phyloP scores from a whole-genome alignment of 108 stramenopile species.

The Skeletonema tropicum region DNA sequence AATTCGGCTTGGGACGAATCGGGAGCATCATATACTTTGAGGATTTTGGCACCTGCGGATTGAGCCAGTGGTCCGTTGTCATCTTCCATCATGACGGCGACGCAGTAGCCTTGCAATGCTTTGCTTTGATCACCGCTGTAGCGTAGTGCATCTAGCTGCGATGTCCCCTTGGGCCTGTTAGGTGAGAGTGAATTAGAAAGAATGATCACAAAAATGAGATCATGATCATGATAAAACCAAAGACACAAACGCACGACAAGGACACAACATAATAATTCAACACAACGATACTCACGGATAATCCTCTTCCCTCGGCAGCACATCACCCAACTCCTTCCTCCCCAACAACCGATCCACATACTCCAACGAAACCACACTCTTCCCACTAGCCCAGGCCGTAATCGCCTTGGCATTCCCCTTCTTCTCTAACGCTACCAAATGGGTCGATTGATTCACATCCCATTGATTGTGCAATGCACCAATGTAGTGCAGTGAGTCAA shows the following conservation, averaged over 20 bases:
- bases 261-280: background rate
- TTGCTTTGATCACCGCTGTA: slow-evolving; percentile 12
- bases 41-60: slow-evolving; percentile 45
- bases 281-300: slow-evolving; percentile 12
- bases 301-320: slow-evolving; percentile 42
- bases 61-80: slow-evolving; percentile 41
- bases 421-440: slow-evolving; percentile 42
- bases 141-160: slow-evolving; percentile 19
- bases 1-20: slow-evolving; percentile 20
- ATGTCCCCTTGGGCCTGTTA: slow-evolving; percentile 17
- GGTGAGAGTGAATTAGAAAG: background rate
- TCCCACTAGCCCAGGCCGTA: slow-evolving; percentile 52
- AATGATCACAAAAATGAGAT: background rate
- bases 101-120: slow-evolving; percentile 37
- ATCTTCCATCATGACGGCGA: slow-evolving; percentile 45
- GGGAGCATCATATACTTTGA: slow-evolving; percentile 25
- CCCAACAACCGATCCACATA: slow-evolving; percentile 35
- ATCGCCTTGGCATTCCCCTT: slow-evolving; percentile 52
- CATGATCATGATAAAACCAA: background rate
- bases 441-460: slow-evolving; percentile 43
- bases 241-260: no score
- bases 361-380: slow-evolving; percentile 34
- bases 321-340: slow-evolving; percentile 20
- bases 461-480: slow-evolving; percentile 44
- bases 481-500: slow-evolving; percentile 29